Evolutionary conservation across 106 monocot species (phyloP).

Genomic region (Allium cepa): DNA sequence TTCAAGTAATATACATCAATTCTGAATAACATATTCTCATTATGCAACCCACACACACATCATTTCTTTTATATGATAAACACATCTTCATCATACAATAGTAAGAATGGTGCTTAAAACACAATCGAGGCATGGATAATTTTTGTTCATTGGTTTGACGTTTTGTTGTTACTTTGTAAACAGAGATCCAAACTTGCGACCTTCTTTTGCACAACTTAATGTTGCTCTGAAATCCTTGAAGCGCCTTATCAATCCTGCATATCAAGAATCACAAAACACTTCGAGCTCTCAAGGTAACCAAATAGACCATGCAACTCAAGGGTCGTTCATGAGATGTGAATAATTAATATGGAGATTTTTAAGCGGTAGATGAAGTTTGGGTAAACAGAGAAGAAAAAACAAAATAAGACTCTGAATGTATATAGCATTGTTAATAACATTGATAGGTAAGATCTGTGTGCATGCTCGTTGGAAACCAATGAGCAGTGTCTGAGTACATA

Average conservation of each 20-base stretch:
- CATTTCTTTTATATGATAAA: neutral
- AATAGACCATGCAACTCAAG: constrained; percentile 55
- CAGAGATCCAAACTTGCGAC: constrained; percentile 90
- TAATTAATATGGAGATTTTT: neutral
- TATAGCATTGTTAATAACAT: too few species aligned
- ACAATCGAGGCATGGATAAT: too few species aligned
- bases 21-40: neutral
- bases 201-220: constrained; percentile 77
- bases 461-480: too few species aligned
- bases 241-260: constrained; percentile 50
- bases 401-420: too few species aligned
- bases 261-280: constrained; percentile 44
- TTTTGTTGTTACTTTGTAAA: neutral
- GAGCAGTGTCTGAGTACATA: too few species aligned
- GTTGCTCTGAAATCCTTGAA: constrained; percentile 63
- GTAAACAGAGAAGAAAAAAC: too few species aligned
- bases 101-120: too few species aligned
- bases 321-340: constrained; percentile 9
- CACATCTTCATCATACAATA: too few species aligned
- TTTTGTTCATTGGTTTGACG: too few species aligned
- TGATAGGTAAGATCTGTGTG: too few species aligned
- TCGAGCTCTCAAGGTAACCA: constrained; percentile 47
- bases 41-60: neutral
- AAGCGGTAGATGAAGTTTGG: too few species aligned
- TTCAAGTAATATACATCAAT: neutral